These are phyloP conservation scores for Porphyrellus cyaneotinctus DNA, from an alignment of 768 basidiomycete genomes.

Conservation along the genomic window DNA sequence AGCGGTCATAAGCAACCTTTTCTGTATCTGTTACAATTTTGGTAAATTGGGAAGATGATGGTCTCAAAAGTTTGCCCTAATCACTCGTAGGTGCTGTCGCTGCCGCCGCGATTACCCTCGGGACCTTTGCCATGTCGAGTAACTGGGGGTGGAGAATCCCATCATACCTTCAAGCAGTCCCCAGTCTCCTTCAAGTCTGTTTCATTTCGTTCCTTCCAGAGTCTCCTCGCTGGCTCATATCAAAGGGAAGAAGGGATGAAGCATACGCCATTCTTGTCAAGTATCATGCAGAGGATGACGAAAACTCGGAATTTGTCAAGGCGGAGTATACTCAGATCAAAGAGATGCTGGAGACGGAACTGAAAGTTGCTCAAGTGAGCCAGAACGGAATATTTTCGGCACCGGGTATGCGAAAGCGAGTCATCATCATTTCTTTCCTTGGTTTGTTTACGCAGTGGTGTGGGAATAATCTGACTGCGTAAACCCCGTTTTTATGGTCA, in stretches of 20 bases:
- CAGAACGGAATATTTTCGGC: slow-evolving; percentile 2
- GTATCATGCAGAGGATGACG: slow-evolving; percentile 60
- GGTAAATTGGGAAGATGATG: neutral
- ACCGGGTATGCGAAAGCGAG: slow-evolving; percentile 15
- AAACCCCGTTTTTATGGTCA: no score
- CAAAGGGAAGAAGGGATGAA: slow-evolving; percentile 48
- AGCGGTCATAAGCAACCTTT: slow-evolving; percentile 1
- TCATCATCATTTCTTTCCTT: slow-evolving; percentile 11
- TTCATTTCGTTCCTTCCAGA: slow-evolving; percentile 59
- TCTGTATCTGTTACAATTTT: neutral
- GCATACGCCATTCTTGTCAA: slow-evolving; percentile 46
- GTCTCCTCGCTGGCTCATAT: slow-evolving; percentile 61
- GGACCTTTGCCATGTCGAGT: slow-evolving; percentile 54
- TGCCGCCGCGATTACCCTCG: slow-evolving; percentile 53
- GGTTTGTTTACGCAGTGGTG: slow-evolving; percentile 14
- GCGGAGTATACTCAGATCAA: slow-evolving; percentile 56
- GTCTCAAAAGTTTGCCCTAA: neutral
- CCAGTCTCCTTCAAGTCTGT: slow-evolving; percentile 48
- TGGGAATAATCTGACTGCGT: slow-evolving; percentile 3
- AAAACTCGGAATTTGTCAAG: slow-evolving; percentile 15
- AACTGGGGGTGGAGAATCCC: slow-evolving; percentile 69
- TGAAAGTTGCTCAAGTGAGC: neutral
- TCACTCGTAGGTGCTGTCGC: slow-evolving; percentile 2
- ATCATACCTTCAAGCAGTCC: slow-evolving; percentile 50
- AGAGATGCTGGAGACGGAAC: slow-evolving; percentile 40